Conservation (phyloP, 495 filamentous ascomycete species). For the Evernia prunastri region DNA sequence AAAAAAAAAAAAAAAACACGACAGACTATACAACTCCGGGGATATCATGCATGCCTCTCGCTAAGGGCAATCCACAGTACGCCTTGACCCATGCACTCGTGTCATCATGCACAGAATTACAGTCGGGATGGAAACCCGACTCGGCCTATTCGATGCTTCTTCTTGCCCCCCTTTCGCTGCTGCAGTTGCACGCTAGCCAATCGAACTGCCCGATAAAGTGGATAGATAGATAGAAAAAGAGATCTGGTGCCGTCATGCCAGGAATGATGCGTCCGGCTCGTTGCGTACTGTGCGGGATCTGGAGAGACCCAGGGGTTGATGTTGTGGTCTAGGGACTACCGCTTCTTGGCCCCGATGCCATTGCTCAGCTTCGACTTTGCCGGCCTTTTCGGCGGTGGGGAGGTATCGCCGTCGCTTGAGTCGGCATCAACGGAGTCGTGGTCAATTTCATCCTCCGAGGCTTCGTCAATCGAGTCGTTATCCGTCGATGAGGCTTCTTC, state of each 20-base stretch:
- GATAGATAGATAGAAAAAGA: background rate
- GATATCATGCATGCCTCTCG: slow-evolving; percentile 26
- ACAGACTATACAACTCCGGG: slow-evolving; percentile 21
- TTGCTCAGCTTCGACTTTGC: slow-evolving; percentile 18
- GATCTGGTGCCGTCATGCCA: background rate
- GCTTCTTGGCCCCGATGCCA: slow-evolving; percentile 8
- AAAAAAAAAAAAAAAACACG: background rate
- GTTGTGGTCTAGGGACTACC: background rate
- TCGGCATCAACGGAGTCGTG: slow-evolving; percentile 21
- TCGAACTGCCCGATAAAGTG: background rate
- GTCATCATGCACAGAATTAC: slow-evolving; percentile 32
- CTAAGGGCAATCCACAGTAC: slow-evolving; percentile 27
- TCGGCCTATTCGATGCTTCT: slow-evolving; percentile 24
- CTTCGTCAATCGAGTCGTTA: slow-evolving; percentile 23
- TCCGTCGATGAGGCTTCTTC: slow-evolving; percentile 28
- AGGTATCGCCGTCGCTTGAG: slow-evolving; percentile 22
- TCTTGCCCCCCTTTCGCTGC: slow-evolving; percentile 25
- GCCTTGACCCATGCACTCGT: slow-evolving; percentile 31
- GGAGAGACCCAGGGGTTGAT: background rate
- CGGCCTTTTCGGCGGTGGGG: slow-evolving; percentile 23
- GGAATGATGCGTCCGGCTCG: no score
- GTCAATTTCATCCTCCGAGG: slow-evolving; percentile 23
- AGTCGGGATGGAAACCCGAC: slow-evolving; percentile 7
- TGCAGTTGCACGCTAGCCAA: background rate
- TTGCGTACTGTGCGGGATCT: background rate